Conservation (phyloP, 2,329 filamentous ascomycete species). For the Sarocladiaceae sp. region DNA sequence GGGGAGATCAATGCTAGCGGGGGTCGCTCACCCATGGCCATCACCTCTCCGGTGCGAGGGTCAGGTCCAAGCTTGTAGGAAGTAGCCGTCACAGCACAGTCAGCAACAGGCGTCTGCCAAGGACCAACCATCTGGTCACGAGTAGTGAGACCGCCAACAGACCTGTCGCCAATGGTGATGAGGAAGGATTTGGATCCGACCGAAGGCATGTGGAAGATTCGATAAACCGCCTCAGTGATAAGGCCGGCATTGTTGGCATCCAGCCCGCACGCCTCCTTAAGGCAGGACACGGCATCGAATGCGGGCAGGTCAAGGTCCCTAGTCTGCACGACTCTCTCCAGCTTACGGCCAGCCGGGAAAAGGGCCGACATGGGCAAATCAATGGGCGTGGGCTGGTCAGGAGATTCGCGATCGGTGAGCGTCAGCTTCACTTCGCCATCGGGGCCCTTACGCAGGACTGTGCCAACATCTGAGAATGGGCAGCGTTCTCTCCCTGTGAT, state of each 20-base stretch:
- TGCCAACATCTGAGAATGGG: constrained; percentile 86
- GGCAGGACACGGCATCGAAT: constrained; percentile 63
- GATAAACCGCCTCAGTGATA: constrained; percentile 61
- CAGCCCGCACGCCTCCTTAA: constrained; percentile 58
- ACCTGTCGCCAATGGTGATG: constrained; percentile 92
- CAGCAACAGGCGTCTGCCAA: constrained; percentile 91
- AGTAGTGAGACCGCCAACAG: constrained; percentile 80
- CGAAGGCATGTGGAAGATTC: constrained; percentile 77
- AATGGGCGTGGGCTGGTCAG: constrained; percentile 69
- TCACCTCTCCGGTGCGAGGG: constrained; percentile 81
- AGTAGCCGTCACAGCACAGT: constrained; percentile 87
- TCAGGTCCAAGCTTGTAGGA: constrained; percentile 62
- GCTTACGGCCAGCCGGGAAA: constrained; percentile 81
- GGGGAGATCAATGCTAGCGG: constrained; percentile 83
- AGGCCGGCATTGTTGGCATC: constrained; percentile 46
- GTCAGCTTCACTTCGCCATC: constrained; percentile 65
- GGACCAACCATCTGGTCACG: constrained; percentile 94
- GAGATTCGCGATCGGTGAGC: constrained; percentile 73
- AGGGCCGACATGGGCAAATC: constrained; percentile 83
- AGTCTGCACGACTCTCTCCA: constrained; percentile 67
- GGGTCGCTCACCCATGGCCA: constrained; percentile 94
- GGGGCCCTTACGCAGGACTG: constrained; percentile 57
- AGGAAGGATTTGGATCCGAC: constrained; percentile 97
- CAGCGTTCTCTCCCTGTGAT: constrained; percentile 73
- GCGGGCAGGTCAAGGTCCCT: constrained; percentile 59